These are phyloP conservation scores for Metarhizium album DNA, from an alignment of 2,329 filamentous ascomycete genomes.

Conservation along the genomic window DNA sequence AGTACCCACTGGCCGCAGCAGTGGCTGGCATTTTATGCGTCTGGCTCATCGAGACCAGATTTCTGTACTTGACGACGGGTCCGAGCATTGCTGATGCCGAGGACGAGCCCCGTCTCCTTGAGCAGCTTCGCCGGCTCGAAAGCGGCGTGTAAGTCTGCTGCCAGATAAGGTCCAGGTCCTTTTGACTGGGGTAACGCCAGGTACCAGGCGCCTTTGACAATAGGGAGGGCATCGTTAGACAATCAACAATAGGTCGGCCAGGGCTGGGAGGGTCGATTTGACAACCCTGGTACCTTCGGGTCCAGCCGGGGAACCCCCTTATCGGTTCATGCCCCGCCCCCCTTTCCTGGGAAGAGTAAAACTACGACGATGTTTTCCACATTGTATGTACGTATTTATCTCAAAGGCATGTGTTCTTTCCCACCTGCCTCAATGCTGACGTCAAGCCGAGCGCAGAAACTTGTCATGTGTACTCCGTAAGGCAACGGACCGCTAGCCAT, in stretches of 20 bases:
- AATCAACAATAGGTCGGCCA: not conserved
- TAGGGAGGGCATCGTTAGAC: not conserved
- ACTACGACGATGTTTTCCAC: too few species aligned
- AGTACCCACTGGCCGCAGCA: too few species aligned
- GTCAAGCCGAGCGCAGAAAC: too few species aligned
- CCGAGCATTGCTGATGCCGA: not conserved
- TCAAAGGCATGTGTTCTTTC: too few species aligned
- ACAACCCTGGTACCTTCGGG: constrained; percentile 1
- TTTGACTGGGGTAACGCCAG: not conserved
- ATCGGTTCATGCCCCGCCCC: not conserved
- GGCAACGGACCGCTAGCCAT: too few species aligned
- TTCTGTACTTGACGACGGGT: not conserved
- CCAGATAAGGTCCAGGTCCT: constrained; percentile 1
- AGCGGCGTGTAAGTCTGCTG: not conserved
- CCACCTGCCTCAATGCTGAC: too few species aligned
- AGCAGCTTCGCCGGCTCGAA: constrained; percentile 1
- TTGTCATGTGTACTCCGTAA: too few species aligned
- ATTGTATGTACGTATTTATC: too few species aligned
- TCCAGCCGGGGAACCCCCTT: not conserved
- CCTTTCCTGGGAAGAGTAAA: not conserved
- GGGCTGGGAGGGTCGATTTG: not conserved
- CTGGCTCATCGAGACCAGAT: too few species aligned
- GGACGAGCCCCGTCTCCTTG: not conserved
- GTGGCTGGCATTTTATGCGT: too few species aligned
- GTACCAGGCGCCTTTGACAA: constrained; percentile 1